A percentile compares a stretch with the other conserved stretches of the same genome.
Evolutionary conservation across 805 yeast genomes (phyloP).

Genomic region (Candida quercuum): DNA sequence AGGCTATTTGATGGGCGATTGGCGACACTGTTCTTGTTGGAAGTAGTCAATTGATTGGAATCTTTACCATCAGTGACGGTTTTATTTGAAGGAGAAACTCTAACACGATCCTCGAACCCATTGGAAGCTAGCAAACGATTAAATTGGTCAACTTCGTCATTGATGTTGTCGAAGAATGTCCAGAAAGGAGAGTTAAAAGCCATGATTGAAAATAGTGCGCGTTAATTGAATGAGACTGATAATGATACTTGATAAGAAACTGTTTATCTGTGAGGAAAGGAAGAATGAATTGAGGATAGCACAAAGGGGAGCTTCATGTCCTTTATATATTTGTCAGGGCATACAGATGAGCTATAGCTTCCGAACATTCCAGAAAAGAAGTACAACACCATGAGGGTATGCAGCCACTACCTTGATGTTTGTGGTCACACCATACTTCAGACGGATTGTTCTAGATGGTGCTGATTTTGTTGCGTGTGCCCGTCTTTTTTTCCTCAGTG

Average conservation of each 20-base stretch:
- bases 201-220: conserved; percentile 13
- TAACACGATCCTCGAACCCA: conserved; percentile 22
- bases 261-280: too few relatives aligned
- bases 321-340: too few relatives aligned
- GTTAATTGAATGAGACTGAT: not conserved
- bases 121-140: conserved; percentile 27
- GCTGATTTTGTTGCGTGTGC: too few relatives aligned
- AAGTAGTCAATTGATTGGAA: too few relatives aligned
- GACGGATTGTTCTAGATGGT: too few relatives aligned
- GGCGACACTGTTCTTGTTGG: conserved; percentile 2
- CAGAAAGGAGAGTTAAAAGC: conserved; percentile 37
- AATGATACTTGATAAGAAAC: too few relatives aligned
- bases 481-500: not conserved
- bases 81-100: conserved; percentile 12
- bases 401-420: too few relatives aligned
- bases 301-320: too few relatives aligned
- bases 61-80: too few relatives aligned
- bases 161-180: conserved; percentile 37
- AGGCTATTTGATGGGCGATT: conserved; percentile 4
- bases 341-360: not conserved
- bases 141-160: conserved; percentile 36
- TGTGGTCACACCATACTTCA: not conserved
- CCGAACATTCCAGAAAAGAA: not conserved
- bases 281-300: too few relatives aligned
- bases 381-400: too few relatives aligned